Evolutionary conservation across 768 basidiomycete genomes (phyloP).

Genomic region (Leccinum pellstonianum): DNA sequence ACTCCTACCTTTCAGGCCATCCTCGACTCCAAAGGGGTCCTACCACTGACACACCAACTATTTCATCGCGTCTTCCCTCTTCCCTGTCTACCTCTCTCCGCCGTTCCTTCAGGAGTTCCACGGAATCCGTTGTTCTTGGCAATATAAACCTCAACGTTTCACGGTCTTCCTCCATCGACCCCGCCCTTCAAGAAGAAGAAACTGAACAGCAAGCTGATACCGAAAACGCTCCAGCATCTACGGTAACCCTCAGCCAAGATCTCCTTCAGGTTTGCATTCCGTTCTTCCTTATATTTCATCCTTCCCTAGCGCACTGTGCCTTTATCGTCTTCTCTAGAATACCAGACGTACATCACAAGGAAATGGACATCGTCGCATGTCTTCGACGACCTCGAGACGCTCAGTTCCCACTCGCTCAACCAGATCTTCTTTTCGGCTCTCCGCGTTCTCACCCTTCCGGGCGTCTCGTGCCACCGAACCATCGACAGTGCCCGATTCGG

Average conservation of each 20-base stretch:
- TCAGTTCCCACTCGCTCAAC: slow-evolving; percentile 7
- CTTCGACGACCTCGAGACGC: slow-evolving; percentile 24
- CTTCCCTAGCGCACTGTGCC: not conserved
- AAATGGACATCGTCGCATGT: slow-evolving; percentile 19
- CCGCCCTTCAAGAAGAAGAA: slow-evolving; percentile 17
- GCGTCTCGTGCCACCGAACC: not conserved
- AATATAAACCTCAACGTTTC: slow-evolving; percentile 28
- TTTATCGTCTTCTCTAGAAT: slow-evolving; percentile 17
- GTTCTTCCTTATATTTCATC: not conserved
- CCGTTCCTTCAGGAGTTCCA: slow-evolving; percentile 22
- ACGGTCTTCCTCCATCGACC: slow-evolving; percentile 20
- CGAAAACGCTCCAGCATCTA: slow-evolving; percentile 10
- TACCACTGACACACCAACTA: slow-evolving; percentile 17
- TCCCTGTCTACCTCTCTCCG: slow-evolving; percentile 22
- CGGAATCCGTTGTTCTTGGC: slow-evolving; percentile 27
- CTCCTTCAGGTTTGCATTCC: slow-evolving; percentile 27
- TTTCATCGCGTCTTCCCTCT: slow-evolving; percentile 15
- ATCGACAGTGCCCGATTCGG: not conserved
- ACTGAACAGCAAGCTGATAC: slow-evolving; percentile 7
- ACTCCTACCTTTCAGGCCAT: slow-evolving; percentile 13
- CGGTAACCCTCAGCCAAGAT: slow-evolving; percentile 28
- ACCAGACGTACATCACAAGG: slow-evolving; percentile 15
- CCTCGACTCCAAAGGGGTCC: slow-evolving; percentile 9
- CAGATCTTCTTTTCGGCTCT: slow-evolving; percentile 26
- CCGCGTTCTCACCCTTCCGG: slow-evolving; percentile 18